These are phyloP conservation scores for Cyanodermella asteris DNA, from an alignment of 2,329 filamentous ascomycete genomes.

Conservation along the genomic window DNA sequence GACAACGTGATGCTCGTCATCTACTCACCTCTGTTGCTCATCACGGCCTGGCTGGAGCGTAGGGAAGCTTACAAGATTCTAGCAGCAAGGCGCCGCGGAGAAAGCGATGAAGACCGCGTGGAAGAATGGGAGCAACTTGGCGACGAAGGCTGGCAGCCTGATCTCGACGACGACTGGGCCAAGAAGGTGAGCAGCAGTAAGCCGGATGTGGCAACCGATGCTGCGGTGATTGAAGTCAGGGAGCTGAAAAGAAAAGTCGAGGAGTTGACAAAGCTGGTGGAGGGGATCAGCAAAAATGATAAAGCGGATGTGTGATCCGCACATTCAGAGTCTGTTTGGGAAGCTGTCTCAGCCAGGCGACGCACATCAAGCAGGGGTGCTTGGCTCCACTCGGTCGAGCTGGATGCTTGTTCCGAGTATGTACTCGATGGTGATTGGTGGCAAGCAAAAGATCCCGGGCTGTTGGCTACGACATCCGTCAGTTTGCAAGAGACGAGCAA, in stretches of 20 bases:
- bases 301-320: too few species aligned
- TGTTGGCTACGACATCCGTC: too few species aligned
- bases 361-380: too few species aligned
- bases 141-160: conserved; percentile 61
- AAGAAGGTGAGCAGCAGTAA: conserved; percentile 56
- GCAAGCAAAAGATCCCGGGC: too few species aligned
- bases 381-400: too few species aligned
- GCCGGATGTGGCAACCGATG: conserved; percentile 64
- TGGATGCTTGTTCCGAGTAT: too few species aligned
- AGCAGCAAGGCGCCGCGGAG: conserved; percentile 54
- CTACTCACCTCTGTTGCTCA: conserved; percentile 62
- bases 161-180: conserved; percentile 79
- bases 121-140: conserved; percentile 93
- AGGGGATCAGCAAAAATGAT: too few species aligned
- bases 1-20: conserved; percentile 69
- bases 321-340: too few species aligned
- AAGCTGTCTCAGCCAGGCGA: too few species aligned
- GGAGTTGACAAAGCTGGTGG: conserved; percentile 40
- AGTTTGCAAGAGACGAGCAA: too few species aligned
- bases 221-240: conserved; percentile 42
- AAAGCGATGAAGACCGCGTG: conserved; percentile 69
- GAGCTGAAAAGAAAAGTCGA: conserved; percentile 30
- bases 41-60: conserved; percentile 54
- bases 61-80: conserved; percentile 43
- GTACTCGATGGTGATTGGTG: too few species aligned